Evolutionary conservation across 208 protist genomes (phyloP).

Genomic region (Trypanosoma grayi): DNA sequence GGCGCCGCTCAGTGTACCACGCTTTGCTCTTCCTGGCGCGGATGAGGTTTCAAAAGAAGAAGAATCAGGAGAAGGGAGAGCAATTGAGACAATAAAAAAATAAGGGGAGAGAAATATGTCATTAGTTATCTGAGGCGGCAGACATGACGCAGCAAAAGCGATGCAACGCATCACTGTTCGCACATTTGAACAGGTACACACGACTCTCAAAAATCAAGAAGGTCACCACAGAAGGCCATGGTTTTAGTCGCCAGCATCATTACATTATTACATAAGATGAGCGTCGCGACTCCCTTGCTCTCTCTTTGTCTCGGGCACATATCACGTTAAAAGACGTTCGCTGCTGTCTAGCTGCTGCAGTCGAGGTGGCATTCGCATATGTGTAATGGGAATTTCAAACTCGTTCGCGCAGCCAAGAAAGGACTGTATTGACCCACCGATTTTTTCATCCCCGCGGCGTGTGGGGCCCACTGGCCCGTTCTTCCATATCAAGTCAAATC

Average conservation of each 20-base stretch:
- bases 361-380: constrained; percentile 79
- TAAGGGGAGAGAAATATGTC: too few relatives aligned
- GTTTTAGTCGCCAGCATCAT: too few relatives aligned
- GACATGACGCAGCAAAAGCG: background rate
- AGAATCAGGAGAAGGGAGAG: background rate
- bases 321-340: constrained; percentile 75
- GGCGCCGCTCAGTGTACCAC: background rate
- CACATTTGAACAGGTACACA: too few relatives aligned
- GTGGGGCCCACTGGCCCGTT: constrained; percentile 62
- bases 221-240: too few relatives aligned
- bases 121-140: too few relatives aligned
- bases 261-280: too few relatives aligned
- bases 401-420: constrained; percentile 88
- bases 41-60: background rate
- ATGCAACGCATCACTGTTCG: too few relatives aligned
- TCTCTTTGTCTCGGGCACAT: background rate
- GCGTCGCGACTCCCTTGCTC: background rate
- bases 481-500: constrained; percentile 89
- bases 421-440: constrained; percentile 16
- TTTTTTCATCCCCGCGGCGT: constrained; percentile 6
- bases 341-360: constrained; percentile 71
- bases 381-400: constrained; percentile 76
- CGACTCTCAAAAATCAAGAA: too few relatives aligned
- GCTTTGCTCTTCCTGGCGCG: background rate
- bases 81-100: background rate